A percentile compares a stretch with the other conserved stretches of the same genome.
These are phyloP conservation scores for Ormosia semicastrata DNA, from an alignment of 306 rosid genomes.

Conservation along the genomic window DNA sequence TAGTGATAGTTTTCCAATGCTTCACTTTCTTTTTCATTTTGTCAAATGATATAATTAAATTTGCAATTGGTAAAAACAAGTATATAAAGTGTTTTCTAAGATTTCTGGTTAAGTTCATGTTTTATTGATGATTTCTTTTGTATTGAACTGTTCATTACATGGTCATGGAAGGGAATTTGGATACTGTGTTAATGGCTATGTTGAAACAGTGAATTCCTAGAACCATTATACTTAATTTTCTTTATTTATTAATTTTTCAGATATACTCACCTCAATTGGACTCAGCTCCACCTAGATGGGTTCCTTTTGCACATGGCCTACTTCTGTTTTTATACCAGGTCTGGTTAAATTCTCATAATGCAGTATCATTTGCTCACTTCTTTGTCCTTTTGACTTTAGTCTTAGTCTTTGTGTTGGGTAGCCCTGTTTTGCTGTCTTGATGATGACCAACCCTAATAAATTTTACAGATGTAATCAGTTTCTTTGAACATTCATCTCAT, in stretches of 20 bases:
- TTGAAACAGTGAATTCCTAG: neutral
- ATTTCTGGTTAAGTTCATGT: slow-evolving; percentile 5
- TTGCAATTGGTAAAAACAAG: neutral
- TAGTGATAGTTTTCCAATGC: slow-evolving; percentile 21
- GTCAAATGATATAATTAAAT: slow-evolving; percentile 5
- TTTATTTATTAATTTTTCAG: slow-evolving; percentile 42
- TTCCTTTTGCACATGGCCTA: slow-evolving; percentile 84
- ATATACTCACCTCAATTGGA: slow-evolving; percentile 84
- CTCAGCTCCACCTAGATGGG: slow-evolving; percentile 97
- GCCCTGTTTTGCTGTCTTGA: slow-evolving; percentile 7
- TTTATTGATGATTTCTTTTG: slow-evolving; percentile 10
- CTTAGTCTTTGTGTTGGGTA: neutral
- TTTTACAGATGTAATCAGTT: neutral
- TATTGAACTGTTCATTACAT: neutral
- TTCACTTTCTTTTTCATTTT: neutral
- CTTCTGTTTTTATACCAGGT: slow-evolving; percentile 97
- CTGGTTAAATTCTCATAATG: slow-evolving; percentile 8
- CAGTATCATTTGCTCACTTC: neutral
- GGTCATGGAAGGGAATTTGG: slow-evolving; percentile 5
- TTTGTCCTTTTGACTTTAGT: neutral
- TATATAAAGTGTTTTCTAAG: neutral
- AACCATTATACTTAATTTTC: neutral
- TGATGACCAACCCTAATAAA: neutral
- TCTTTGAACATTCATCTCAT: neutral
- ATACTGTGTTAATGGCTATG: neutral